Evolutionary conservation across 2,329 filamentous ascomycete species (phyloP), one percentile per base, ranked within the genome.

Genomic region (Grosmannia serpens): DNA sequence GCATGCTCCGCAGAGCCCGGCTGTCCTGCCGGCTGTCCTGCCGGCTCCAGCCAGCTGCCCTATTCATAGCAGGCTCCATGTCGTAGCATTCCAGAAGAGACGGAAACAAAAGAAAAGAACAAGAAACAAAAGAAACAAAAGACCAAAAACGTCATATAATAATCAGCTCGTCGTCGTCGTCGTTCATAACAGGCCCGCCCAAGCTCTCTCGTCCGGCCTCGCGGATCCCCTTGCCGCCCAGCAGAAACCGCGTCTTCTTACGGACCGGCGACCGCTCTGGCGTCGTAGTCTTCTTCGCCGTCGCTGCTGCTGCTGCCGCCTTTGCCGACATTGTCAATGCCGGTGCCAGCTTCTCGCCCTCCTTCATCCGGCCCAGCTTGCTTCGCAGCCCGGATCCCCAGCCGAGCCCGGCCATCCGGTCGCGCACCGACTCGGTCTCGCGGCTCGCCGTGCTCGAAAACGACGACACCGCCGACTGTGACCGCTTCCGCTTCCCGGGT

Each of bases 241-340:
- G 89, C 47, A 91, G 80, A 67, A 91, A 91, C n/a, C 87, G 77
- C 56, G 87, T 91, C 77, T 89, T 89, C 72, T 89, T 86, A 64
- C 81, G 77, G 35, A 83, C 77, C 0, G 81, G 82, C 67, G 67
- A 77, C 63, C 61, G 68, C 55, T 70, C 65, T 58, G 38, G 56
- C 33, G 10, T 47, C 58, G 33, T 3, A 13, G 17, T 6, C 33
- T 26, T 26, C 35, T 20, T 29, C 1, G 24, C 13, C 11, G 56
- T 52, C 26, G 53, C 55, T 20, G 46, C 35, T 4, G 41, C 60
- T 15, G 24, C 33, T 3, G 38, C 8, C 4, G 53, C 27, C 4
- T 26, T 38, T 38, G 35, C 35, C 3, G 35, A 38, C 27, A 15
- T 13, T 15, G 35, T 38, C 35, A n/a, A n/a, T n/a, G 13, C 35